A percentile compares a stretch with the other conserved stretches of the same genome.
phyloP scores from a whole-genome alignment of 352 stramenopile species.

The Phytophthora constricta region DNA sequence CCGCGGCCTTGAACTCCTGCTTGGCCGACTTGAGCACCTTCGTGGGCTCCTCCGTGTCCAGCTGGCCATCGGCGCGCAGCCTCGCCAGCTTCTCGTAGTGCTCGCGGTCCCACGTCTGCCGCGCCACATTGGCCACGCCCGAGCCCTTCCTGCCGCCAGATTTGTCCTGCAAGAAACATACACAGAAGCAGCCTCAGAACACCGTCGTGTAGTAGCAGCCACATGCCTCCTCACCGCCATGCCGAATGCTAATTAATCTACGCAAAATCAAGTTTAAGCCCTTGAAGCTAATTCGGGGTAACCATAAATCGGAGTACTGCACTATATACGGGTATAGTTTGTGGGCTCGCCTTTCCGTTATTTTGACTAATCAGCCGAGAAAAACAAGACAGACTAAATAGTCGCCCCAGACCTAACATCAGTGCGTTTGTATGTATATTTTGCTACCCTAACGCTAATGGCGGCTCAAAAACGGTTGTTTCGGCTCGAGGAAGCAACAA shows the following conservation, averaged over 20 bases:
- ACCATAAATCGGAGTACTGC: no score
- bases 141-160: conserved; percentile 39
- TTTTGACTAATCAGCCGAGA: no score
- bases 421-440: no score
- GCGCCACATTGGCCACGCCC: conserved; percentile 82
- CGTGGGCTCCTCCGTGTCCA: conserved; percentile 61
- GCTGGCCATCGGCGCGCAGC: conserved; percentile 71
- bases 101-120: conserved; percentile 83
- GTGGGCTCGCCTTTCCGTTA: no score
- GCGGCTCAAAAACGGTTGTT: no score
- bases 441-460: no score
- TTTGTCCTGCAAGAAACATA: conserved; percentile 42
- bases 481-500: no score
- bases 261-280: no score
- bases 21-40: conserved; percentile 77
- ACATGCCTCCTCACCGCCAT: conserved; percentile 13
- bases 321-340: no score
- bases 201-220: background rate
- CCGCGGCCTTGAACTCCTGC: conserved; percentile 79
- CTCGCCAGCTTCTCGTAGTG: conserved; percentile 83
- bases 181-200: background rate
- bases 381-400: no score
- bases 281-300: no score
- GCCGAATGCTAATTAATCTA: conserved; percentile 11
- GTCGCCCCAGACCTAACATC: no score